Evolutionary conservation across 2,329 filamentous ascomycete species (phyloP), one percentile per base, ranked within the genome.

Genomic region (Colletotrichum plurivorum): DNA sequence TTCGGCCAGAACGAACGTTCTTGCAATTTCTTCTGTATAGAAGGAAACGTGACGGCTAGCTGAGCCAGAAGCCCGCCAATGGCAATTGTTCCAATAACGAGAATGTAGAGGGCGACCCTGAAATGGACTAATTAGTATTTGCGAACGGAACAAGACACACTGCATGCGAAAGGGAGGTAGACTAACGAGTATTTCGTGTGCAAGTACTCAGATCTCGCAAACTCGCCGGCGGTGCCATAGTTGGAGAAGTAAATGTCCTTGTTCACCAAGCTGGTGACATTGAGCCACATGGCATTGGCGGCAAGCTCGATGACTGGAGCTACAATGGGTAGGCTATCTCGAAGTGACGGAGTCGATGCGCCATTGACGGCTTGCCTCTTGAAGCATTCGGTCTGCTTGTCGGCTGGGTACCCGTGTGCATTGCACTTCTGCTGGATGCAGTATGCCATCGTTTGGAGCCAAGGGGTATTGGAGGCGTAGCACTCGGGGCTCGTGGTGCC

Each of bases 401-500:
- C 27, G 12, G 45, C 36, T 75, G 1, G 71, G 65, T 39, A 71
- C 71, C 69, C 73, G 4, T 59, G 46, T 31, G 43, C 10, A 0
- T 74, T 71, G 46, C 78, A 80, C 58, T 79, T 76, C 8, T 73
- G 77, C 55, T 76, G 69, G 55, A 80, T 79, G 52, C 78, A 80
- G 15, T 79, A 73, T 0, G 78, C 78, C 73, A 80, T 74, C 3
- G 78, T 79, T 12, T 73, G 72, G 31, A 79, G 72, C 62, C 79
- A 80, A 1, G 72, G 71, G 6, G 58, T 69, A 25, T 79, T 77
- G 12, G 67, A 72, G 1, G 73, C 73, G 67, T 75, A 80, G 65
- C 78, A 80, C 1, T 75, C 73, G 0, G 76, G 72, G 59, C 5
- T 72, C 60, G 13, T 73, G 53, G 20, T 63, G 66, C n/a, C 52